Percentiles rank a stretch among this genome's conserved stretches.
phyloP scores from a whole-genome alignment of 495 filamentous ascomycete genomes.

The Penicillium egyptiacum region DNA sequence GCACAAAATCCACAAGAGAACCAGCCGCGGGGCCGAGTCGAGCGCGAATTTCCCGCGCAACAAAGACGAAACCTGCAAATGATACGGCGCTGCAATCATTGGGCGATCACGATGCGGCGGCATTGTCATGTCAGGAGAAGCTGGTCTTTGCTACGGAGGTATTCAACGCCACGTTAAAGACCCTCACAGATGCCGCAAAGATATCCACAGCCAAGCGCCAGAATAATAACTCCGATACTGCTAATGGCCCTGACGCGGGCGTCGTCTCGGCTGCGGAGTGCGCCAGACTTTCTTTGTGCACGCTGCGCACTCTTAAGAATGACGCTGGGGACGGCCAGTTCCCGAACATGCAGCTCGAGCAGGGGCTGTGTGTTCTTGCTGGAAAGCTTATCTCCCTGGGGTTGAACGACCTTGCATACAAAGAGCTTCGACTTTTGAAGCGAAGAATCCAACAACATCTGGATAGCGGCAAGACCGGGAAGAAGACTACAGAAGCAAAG shows the following conservation, averaged over 20 bases:
- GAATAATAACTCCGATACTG: slow-evolving; percentile 38
- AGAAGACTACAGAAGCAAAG: slow-evolving; percentile 21
- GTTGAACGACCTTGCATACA: slow-evolving; percentile 71
- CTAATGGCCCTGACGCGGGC: slow-evolving; percentile 31
- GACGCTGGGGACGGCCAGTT: slow-evolving; percentile 50
- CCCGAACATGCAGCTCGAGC: slow-evolving; percentile 75
- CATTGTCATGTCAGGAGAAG: slow-evolving; percentile 59
- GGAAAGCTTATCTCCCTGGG: slow-evolving; percentile 70
- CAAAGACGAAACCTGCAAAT: slow-evolving; percentile 34
- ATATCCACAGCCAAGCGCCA: slow-evolving; percentile 21
- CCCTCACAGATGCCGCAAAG: slow-evolving; percentile 72
- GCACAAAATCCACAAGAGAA: slow-evolving; percentile 29
- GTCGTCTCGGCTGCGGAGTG: slow-evolving; percentile 64
- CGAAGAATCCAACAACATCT: slow-evolving; percentile 53
- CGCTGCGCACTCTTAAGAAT: slow-evolving; percentile 60
- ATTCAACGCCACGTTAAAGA: slow-evolving; percentile 73
- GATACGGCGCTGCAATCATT: slow-evolving; percentile 30
- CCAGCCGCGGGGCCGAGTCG: slow-evolving; percentile 24
- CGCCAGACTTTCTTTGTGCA: slow-evolving; percentile 68
- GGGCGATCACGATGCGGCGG: slow-evolving; percentile 37
- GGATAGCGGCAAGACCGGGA: slow-evolving; percentile 25
- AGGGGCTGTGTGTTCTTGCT: slow-evolving; percentile 74
- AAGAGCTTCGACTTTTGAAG: slow-evolving; percentile 71
- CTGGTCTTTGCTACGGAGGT: slow-evolving; percentile 76
- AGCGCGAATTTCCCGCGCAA: slow-evolving; percentile 36